Conservation (phyloP, 805 yeast genomes). For the Pachysolen tannophilus region DNA sequence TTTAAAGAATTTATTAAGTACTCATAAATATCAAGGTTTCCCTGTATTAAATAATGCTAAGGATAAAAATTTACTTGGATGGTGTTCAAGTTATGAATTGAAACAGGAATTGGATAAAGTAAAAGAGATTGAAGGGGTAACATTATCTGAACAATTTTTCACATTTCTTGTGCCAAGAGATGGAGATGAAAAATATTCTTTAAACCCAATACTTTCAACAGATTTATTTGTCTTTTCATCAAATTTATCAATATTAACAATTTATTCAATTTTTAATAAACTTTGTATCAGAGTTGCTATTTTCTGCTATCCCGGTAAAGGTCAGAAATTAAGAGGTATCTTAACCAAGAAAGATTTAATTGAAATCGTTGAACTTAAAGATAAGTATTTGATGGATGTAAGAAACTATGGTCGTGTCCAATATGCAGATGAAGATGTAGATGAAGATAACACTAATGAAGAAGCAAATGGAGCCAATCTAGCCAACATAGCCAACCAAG, state of each 20-base stretch:
- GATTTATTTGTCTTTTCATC: conserved; percentile 21
- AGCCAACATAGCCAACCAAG: too few relatives aligned
- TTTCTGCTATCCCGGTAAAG: conserved; percentile 22
- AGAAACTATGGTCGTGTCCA: neutral
- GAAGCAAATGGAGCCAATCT: too few relatives aligned
- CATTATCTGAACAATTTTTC: conserved; percentile 7
- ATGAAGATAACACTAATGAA: conserved; percentile 20
- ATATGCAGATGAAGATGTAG: neutral
- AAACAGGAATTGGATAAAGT: conserved; percentile 18
- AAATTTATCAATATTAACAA: conserved; percentile 24
- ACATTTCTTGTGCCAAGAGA: conserved; percentile 4
- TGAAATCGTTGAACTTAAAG: conserved; percentile 10
- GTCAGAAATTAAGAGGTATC: conserved; percentile 23
- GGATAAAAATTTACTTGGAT: conserved; percentile 32
- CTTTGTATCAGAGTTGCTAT: conserved; percentile 25
- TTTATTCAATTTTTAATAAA: conserved; percentile 28
- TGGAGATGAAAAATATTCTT: conserved; percentile 5
- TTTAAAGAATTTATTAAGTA: conserved; percentile 14
- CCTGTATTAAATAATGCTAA: conserved; percentile 33
- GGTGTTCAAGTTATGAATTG: conserved; percentile 31
- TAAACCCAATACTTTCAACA: conserved; percentile 8
- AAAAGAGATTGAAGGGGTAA: conserved; percentile 5
- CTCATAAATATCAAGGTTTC: conserved; percentile 26
- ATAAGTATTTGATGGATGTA: conserved; percentile 1
- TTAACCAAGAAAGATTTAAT: conserved; percentile 26